Percentiles rank a stretch among this genome's conserved stretches.
phyloP scores from a whole-genome alignment of 169 alveolate species.

The Plasmodium ovale region DNA sequence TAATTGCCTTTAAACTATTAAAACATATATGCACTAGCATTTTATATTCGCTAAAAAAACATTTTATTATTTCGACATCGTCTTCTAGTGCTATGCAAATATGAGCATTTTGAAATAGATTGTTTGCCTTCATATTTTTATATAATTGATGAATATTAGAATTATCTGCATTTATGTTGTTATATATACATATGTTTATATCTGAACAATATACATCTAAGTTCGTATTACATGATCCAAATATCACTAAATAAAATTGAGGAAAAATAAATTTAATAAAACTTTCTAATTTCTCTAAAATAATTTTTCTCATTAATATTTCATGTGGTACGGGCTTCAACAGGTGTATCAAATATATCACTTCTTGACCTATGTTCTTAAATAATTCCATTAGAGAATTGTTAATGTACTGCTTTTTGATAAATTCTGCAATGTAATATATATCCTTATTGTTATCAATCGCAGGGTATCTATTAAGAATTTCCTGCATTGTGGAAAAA shows the following conservation, averaged over 20 bases:
- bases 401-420: constrained; percentile 3
- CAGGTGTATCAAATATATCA: background rate
- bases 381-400: constrained; percentile 31
- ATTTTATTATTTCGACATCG: constrained; percentile 41
- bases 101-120: constrained; percentile 1
- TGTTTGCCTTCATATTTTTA: background rate
- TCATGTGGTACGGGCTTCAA: constrained; percentile 43
- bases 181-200: constrained; percentile 52
- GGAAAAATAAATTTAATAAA: constrained; percentile 2
- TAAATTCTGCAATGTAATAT: background rate
- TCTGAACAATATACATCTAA: constrained; percentile 51
- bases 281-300: background rate
- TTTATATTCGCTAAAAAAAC: constrained; percentile 4
- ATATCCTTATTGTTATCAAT: too few relatives aligned
- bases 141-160: constrained; percentile 6
- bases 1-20: constrained; percentile 30
- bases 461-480: too few relatives aligned
- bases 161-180: background rate
- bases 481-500: too few relatives aligned
- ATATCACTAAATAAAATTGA: background rate
- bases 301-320: constrained; percentile 30
- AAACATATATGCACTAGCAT: constrained; percentile 28
- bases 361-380: constrained; percentile 40
- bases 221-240: constrained; percentile 58
- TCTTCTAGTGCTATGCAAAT: constrained; percentile 4